These are phyloP conservation scores for Pythium dissotocum DNA, from an alignment of 352 stramenopile species.

Conservation along the genomic window DNA sequence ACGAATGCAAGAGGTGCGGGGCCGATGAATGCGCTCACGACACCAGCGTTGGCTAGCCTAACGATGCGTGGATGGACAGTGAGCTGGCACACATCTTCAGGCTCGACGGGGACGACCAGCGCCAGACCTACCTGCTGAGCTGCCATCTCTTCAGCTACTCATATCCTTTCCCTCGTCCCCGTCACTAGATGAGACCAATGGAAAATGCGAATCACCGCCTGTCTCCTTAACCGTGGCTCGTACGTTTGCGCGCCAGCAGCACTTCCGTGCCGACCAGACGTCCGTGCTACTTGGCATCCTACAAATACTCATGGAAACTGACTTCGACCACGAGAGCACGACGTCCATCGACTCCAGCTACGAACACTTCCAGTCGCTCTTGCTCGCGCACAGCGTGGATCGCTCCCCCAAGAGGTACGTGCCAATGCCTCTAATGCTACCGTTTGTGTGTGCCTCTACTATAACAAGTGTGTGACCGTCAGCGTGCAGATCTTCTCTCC, in stretches of 20 bases:
- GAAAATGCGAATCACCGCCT: neutral
- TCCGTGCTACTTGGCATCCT: constrained; percentile 72
- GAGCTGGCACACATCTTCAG: constrained; percentile 54
- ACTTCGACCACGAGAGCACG: constrained; percentile 46
- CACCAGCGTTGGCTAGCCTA: too few species aligned
- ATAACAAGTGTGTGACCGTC: neutral
- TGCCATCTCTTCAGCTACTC: constrained; percentile 69
- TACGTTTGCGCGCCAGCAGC: constrained; percentile 68
- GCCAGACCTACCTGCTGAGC: constrained; percentile 48
- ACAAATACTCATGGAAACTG: constrained; percentile 61
- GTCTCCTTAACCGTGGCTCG: constrained; percentile 11
- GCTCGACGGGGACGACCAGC: constrained; percentile 38
- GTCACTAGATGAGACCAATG: neutral
- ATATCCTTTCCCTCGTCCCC: constrained; percentile 41
- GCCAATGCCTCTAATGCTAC: neutral
- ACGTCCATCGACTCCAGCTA: constrained; percentile 59
- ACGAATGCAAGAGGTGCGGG: constrained; percentile 58
- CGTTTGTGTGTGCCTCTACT: neutral
- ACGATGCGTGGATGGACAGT: constrained; percentile 22
- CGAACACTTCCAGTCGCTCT: constrained; percentile 53
- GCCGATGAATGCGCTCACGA: neutral
- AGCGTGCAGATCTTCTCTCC: constrained; percentile 63
- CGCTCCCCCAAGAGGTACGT: constrained; percentile 64
- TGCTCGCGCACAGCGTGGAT: constrained; percentile 70
- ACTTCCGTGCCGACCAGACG: constrained; percentile 54